Percentiles rank a stretch among this genome's conserved stretches.
Conservation (phyloP, 768 basidiomycete genomes). For the Floccularia luteovirens region DNA sequence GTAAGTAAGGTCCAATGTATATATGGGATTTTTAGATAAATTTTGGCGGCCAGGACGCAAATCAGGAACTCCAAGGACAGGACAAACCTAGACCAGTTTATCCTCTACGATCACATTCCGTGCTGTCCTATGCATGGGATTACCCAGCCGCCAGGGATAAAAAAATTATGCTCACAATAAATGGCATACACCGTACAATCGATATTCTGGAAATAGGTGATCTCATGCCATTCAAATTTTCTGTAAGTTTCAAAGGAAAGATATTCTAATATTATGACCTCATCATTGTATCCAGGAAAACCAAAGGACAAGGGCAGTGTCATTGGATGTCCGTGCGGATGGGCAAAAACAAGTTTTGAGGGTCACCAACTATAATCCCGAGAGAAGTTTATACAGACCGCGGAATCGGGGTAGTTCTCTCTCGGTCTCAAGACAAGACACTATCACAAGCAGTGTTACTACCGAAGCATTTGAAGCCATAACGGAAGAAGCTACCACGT, state of each 20-base stretch:
- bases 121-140: constrained; percentile 86
- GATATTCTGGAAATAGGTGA: constrained; percentile 97
- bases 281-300: constrained; percentile 29
- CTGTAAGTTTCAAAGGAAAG: constrained; percentile 32
- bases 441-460: constrained; percentile 57
- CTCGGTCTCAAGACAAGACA: constrained; percentile 57
- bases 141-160: constrained; percentile 80
- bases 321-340: constrained; percentile 90
- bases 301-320: constrained; percentile 58
- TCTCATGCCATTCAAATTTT: constrained; percentile 83
- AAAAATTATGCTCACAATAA: constrained; percentile 59
- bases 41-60: constrained; percentile 31
- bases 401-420: constrained; percentile 39
- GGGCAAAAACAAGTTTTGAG: constrained; percentile 77
- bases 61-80: constrained; percentile 25
- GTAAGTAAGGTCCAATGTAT: constrained; percentile 26
- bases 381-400: constrained; percentile 84
- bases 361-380: constrained; percentile 82
- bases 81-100: constrained; percentile 41
- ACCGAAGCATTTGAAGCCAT: constrained; percentile 82
- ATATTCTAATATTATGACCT: background rate
- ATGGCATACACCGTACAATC: constrained; percentile 54
- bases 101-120: constrained; percentile 45
- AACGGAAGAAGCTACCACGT: constrained; percentile 62
- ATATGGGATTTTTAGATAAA: constrained; percentile 9